Evolutionary conservation across 2,329 filamentous ascomycete species (phyloP).

Genomic region (Exophiala alcalophila): DNA sequence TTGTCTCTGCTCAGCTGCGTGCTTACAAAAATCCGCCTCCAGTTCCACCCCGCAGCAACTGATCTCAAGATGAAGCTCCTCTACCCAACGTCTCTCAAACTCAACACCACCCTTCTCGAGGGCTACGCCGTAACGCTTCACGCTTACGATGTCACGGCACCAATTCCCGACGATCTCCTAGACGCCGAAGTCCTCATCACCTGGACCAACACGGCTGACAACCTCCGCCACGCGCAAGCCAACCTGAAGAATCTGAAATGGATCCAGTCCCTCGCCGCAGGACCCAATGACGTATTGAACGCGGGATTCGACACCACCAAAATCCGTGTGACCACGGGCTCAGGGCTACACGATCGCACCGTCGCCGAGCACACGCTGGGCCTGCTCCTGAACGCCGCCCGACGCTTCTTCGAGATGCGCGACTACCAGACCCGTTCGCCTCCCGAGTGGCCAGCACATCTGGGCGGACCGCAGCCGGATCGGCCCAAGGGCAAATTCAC

Average conservation of each 20-base stretch:
- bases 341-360: conserved; percentile 62
- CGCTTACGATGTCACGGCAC: conserved; percentile 57
- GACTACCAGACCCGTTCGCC: conserved; percentile 55
- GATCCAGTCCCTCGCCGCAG: conserved; percentile 66
- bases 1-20: too few species aligned
- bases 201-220: conserved; percentile 58
- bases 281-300: conserved; percentile 62
- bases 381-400: conserved; percentile 36
- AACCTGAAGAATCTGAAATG: conserved; percentile 58
- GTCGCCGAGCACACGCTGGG: conserved; percentile 64
- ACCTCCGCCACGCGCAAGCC: conserved; percentile 57
- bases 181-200: conserved; percentile 62
- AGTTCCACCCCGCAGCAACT: too few species aligned
- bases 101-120: conserved; percentile 55
- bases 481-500: conserved; percentile 55
- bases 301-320: conserved; percentile 58
- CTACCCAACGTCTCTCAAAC: conserved; percentile 61
- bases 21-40: too few species aligned
- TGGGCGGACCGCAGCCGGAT: conserved; percentile 54
- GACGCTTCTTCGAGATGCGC: conserved; percentile 40
- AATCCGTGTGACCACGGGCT: conserved; percentile 58
- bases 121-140: conserved; percentile 59
- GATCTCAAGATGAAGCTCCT: conserved; percentile 58
- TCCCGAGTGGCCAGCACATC: conserved; percentile 57
- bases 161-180: conserved; percentile 56